Evolutionary conservation across 306 rosid genomes (phyloP).

Genomic region (Quercus wislizeni): DNA sequence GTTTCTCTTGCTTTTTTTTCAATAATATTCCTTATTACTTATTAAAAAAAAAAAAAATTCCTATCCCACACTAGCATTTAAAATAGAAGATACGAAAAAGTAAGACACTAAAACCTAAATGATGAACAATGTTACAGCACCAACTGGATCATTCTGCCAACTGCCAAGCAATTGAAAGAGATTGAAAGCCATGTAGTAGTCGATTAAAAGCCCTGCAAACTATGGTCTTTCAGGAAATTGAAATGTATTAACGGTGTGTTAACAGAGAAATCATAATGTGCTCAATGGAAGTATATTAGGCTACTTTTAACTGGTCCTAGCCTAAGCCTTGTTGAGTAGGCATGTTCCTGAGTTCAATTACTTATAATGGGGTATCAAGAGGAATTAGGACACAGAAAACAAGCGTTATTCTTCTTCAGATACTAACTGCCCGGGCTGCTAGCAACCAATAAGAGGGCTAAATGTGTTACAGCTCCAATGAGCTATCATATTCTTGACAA

Average conservation of each 20-base stretch:
- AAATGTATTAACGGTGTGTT: not conserved
- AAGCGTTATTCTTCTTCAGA: not conserved
- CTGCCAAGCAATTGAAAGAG: not conserved
- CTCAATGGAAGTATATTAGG: not conserved
- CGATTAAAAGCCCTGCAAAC: not conserved
- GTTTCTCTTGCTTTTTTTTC: no score
- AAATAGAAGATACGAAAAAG: no score
- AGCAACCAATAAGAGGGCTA: not conserved
- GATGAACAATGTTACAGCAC: no score
- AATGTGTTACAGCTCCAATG: not conserved
- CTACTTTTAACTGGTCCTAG: not conserved
- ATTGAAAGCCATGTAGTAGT: not conserved
- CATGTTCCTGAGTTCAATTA: not conserved
- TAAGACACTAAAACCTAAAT: no score
- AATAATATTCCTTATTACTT: no score
- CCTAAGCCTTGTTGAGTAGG: not conserved
- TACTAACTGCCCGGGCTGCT: not conserved
- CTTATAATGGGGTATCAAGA: no score
- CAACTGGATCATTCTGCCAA: no score
- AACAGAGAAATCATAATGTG: not conserved
- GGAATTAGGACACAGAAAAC: not conserved
- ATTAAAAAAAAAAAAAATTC: no score
- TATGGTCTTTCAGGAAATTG: not conserved
- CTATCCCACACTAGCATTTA: no score
- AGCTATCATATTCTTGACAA: no score